phyloP scores from a whole-genome alignment of 148 eudicot genomes.

The Silene uniflora region DNA sequence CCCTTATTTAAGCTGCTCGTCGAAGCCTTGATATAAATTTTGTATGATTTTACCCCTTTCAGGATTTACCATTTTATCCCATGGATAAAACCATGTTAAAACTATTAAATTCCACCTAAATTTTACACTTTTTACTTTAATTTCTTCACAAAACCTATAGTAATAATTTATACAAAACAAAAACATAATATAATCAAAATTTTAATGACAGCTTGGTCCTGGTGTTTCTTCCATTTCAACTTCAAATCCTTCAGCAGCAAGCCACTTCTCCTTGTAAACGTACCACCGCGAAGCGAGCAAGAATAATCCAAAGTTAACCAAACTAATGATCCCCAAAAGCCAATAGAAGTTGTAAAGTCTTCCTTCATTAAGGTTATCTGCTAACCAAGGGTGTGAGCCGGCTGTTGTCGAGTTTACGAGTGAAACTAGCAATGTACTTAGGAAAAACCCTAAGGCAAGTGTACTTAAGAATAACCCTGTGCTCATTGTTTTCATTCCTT shows the following conservation, averaged over 20 bases:
- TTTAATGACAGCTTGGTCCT: slow-evolving; percentile 21
- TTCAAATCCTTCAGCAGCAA: slow-evolving; percentile 32
- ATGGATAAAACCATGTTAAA: slow-evolving; percentile 16
- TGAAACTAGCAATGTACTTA: slow-evolving; percentile 46
- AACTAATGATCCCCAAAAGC: slow-evolving; percentile 36
- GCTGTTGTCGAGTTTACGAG: slow-evolving; percentile 41
- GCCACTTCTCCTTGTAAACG: slow-evolving; percentile 36
- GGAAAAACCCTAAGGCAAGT: slow-evolving; percentile 54
- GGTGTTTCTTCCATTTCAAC: slow-evolving; percentile 31
- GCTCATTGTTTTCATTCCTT: slow-evolving; percentile 68
- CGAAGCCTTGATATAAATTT: slow-evolving; percentile 2
- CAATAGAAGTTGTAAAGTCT: slow-evolving; percentile 47
- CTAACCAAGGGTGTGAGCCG: slow-evolving; percentile 44
- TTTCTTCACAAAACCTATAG: slow-evolving; percentile 8
- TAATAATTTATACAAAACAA: not conserved
- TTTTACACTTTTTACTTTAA: not conserved
- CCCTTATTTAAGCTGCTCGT: slow-evolving; percentile 24
- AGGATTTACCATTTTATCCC: slow-evolving; percentile 3
- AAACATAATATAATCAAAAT: too few relatives aligned
- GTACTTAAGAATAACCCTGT: slow-evolving; percentile 64
- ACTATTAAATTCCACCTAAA: not conserved
- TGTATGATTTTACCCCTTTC: slow-evolving; percentile 4
- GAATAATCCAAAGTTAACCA: slow-evolving; percentile 35
- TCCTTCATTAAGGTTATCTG: slow-evolving; percentile 50
- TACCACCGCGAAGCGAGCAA: slow-evolving; percentile 47